A percentile compares a stretch with the other conserved stretches of the same genome.
Evolutionary conservation across 495 filamentous ascomycete genomes (phyloP).

Genomic region (Podospora anserina): DNA sequence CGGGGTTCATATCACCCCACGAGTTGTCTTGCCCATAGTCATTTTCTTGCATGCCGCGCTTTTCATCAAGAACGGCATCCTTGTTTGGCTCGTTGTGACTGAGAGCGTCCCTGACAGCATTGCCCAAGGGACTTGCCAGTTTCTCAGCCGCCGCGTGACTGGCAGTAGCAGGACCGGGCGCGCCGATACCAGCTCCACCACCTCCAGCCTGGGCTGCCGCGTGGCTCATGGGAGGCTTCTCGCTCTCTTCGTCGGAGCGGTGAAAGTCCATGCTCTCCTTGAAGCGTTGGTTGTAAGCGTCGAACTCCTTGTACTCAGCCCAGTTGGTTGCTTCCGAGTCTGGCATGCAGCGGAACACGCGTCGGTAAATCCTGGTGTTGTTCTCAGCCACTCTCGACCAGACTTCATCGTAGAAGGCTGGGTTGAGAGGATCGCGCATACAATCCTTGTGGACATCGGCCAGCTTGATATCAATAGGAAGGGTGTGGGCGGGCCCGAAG

Average conservation of each 20-base stretch:
- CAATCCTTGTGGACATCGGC: conserved; percentile 53
- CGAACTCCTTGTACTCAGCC: conserved; percentile 90
- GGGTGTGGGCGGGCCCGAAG: conserved; percentile 47
- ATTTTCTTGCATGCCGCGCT: conserved; percentile 14
- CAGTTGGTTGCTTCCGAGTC: conserved; percentile 91
- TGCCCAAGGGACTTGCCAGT: conserved; percentile 6
- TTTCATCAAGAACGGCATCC: conserved; percentile 22
- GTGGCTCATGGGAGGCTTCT: conserved; percentile 22
- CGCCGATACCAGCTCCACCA: conserved; percentile 30
- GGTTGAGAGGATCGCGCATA: conserved; percentile 75
- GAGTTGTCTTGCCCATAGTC: conserved; percentile 2
- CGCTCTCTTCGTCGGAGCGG: conserved; percentile 39
- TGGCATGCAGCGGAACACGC: conserved; percentile 95
- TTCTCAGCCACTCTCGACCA: conserved; percentile 90
- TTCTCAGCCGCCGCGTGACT: conserved; percentile 23
- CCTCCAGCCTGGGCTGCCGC: conserved; percentile 16
- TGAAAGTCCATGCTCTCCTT: conserved; percentile 57
- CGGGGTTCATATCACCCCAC: conserved; percentile 19
- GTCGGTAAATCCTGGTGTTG: conserved; percentile 88
- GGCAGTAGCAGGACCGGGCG: conserved; percentile 27
- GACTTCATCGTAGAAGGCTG: conserved; percentile 78
- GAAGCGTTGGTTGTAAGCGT: conserved; percentile 75
- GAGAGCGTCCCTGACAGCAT: conserved; percentile 1
- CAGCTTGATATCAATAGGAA: conserved; percentile 64
- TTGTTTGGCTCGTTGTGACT: not conserved